Evolutionary conservation across 2,329 filamentous ascomycete genomes (phyloP), one percentile per base, ranked within the genome.

Genomic region (Aspergillus sp.): DNA sequence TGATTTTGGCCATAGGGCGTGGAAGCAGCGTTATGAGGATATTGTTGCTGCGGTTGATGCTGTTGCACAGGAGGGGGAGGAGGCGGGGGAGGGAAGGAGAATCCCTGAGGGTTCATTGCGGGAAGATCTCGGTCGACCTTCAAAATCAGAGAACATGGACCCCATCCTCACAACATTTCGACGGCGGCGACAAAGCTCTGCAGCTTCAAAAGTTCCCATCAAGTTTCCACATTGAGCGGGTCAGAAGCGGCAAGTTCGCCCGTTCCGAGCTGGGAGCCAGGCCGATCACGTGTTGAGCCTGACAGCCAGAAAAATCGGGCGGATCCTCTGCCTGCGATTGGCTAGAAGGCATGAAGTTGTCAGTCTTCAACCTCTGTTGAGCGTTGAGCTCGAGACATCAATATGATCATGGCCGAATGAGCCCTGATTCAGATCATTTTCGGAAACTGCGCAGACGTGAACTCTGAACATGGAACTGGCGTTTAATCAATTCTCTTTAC

Each of bases 11-110:
- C 66, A 55, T 72, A 69, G 38, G 43, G 55, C 7, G 43, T 66
- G 66, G 43, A 70, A 51, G 43, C 55, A 12, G 55, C 41, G 43
- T 59, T 59, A 57, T 53, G 53, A 52, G 55, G 56, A 38, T 58
- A 51, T 32, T 61, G 62, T 42, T 48, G 64, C 49, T 58, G 66
- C 30, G 60, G 61, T 36, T 49, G 64, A 55, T 49, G 64, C 39
- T 61, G 66, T 39, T 63, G 64, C 34, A 66, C 53, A 8, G 74
- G 74, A 38, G 75, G 77, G 17, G 77, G 77, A 20, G 77, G 77
- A 17, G 77, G 77, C 34, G 77, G 77, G 18, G 76, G 76, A 57
- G 77, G 77, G 62, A 79, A 80, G 42, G 76, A 74, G 65, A 79
- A 79, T 24, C 73, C 74, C 66, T 76, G 72, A 51, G 74, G 68